These are phyloP conservation scores for Pyricularia pennisetigena DNA, from an alignment of 2,329 filamentous ascomycete genomes.

Conservation along the genomic window DNA sequence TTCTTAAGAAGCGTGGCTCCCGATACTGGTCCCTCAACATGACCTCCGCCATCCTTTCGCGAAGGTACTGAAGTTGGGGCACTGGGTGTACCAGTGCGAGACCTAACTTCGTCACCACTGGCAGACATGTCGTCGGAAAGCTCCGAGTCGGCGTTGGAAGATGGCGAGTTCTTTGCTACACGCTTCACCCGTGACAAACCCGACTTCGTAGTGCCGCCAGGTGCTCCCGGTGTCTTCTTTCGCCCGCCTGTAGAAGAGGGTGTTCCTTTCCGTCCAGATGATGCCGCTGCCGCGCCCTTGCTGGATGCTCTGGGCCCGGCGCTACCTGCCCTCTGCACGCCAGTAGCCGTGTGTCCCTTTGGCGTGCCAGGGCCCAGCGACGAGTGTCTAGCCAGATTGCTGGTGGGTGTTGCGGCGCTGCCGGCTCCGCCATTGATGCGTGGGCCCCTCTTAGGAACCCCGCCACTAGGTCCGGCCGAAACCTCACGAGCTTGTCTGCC, in stretches of 20 bases:
- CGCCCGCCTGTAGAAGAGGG: constrained; percentile 32
- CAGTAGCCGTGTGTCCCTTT: constrained; percentile 28
- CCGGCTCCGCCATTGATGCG: constrained; percentile 37
- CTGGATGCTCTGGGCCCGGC: constrained; percentile 45
- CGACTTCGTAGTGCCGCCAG: constrained; percentile 37
- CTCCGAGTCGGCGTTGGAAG: constrained; percentile 54
- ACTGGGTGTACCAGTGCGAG: constrained; percentile 25
- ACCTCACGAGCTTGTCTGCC: constrained; percentile 45
- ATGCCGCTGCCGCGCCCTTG: constrained; percentile 28
- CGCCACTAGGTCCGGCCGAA: constrained; percentile 44
- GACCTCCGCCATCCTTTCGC: constrained; percentile 1
- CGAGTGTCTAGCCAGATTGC: constrained; percentile 50
- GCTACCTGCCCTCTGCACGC: constrained; percentile 37
- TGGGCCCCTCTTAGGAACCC: constrained; percentile 40
- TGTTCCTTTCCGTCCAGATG: constrained; percentile 36
- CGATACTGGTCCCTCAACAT: background rate
- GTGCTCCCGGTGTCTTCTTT: constrained; percentile 28
- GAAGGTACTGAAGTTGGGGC: background rate
- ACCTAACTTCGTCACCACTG: constrained; percentile 41
- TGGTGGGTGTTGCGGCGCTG: constrained; percentile 40
- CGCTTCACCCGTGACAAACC: constrained; percentile 53
- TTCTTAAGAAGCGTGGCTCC: constrained; percentile 3
- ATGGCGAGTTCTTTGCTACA: constrained; percentile 49
- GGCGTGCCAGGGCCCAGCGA: constrained; percentile 55
- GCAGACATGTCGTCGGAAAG: constrained; percentile 52